Base-by-base conservation (phyloP, 495 filamentous ascomycete genomes). In the Aspergillus nidulans region DNA sequence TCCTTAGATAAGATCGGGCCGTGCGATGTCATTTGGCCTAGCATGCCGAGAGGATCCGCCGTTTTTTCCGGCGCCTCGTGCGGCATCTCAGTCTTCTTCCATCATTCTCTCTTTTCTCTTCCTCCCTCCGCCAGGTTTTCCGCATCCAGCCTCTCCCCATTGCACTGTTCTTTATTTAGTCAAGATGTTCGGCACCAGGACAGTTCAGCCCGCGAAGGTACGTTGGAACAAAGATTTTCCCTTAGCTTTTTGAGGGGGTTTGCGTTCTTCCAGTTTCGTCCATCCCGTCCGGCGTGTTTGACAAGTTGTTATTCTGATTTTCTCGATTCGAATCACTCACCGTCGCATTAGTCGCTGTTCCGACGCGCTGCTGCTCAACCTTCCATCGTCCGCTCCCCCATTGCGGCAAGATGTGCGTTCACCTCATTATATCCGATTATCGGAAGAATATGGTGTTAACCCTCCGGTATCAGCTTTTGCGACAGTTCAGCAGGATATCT, bases 401-500 rank as follows among this genome's bases (percentile, higher is more conserved):
- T 74, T 48, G 66, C 70, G 40, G 69, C 68, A 28, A 69, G 75
- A 69, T 73, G 77, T 80, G 73, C 41, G 73, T 64, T 53, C 16
- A 49, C 52, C 32, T 41, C 21, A 13, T 16, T 28, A 18, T 18
- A 38, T 43, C 15, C 28, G 21, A 41, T n/a, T 18, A 15, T 39
- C 39, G 15, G 39, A 28, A 20, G 43, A 34, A 41, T 24, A 12
- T n/a, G 26, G 52, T n/a, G 46, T 60, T 67, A 59, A 69, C 57
- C 4, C 24, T 62, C 26, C 20, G 19, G 52, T 46, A 46, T 46
- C 52, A 79, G 77, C 77, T 44, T 77, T 87, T 63, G 91, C 91
- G 58, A 92, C 85, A 38, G 77, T 95, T 53, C 83, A 89, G 73
- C 82, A 85, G 60, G 91, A 96, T 68, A 89, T 95, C 69, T 95